These are phyloP conservation scores for Diversispora epigaea DNA, from an alignment of 192 early-diverging fungal species.

Conservation along the genomic window DNA sequence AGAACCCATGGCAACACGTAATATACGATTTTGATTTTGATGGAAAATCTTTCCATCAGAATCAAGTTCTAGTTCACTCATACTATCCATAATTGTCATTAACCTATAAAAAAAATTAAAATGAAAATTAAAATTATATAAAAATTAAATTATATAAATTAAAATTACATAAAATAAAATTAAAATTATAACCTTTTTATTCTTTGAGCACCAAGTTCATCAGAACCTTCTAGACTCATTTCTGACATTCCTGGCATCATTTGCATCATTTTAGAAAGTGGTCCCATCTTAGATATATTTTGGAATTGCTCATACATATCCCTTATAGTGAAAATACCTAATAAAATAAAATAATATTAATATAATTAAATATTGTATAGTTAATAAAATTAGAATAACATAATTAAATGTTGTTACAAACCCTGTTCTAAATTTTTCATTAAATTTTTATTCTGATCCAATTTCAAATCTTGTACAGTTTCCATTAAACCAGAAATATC, in stretches of 20 bases:
- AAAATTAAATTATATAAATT: neutral
- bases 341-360: neutral
- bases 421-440: constrained; percentile 87
- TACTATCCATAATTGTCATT: constrained; percentile 94
- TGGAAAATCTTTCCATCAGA: constrained; percentile 84
- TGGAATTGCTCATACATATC: constrained; percentile 95
- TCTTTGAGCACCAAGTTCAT: constrained; percentile 55
- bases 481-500: constrained; percentile 86
- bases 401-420: constrained; percentile 27
- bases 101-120: constrained; percentile 39
- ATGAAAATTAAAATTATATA: too few species aligned
- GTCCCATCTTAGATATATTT: constrained; percentile 87
- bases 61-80: constrained; percentile 88
- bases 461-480: constrained; percentile 82
- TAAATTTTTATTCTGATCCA: constrained; percentile 83
- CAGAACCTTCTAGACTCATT: constrained; percentile 47
- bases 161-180: neutral
- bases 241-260: constrained; percentile 64
- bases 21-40: constrained; percentile 66
- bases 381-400: neutral
- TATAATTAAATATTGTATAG: neutral
- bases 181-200: constrained; percentile 48
- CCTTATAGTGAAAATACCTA: constrained; percentile 82
- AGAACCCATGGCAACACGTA: constrained; percentile 80
- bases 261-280: constrained; percentile 83